phyloP scores from a whole-genome alignment of 768 basidiomycete species.

The Termitomyces sp. region DNA sequence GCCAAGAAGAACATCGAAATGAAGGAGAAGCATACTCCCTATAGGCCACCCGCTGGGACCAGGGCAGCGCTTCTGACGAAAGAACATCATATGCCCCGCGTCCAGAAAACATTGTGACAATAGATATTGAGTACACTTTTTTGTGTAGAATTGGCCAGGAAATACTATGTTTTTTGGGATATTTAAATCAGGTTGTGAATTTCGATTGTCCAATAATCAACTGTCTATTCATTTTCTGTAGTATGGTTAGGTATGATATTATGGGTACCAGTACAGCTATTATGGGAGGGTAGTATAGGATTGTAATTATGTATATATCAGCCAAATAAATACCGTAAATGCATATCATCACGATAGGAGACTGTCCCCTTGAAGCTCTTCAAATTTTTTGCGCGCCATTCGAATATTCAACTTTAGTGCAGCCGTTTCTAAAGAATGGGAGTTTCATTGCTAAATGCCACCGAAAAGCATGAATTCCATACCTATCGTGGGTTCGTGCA shows the following conservation, averaged over 20 bases:
- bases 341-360: slow-evolving; percentile 31
- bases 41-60: slow-evolving; percentile 32
- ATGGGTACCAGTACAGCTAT: slow-evolving; percentile 4
- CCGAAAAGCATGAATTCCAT: neutral
- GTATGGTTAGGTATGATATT: neutral
- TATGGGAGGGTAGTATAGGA: slow-evolving; percentile 4
- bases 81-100: neutral
- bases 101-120: neutral
- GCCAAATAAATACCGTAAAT: neutral
- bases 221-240: neutral
- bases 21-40: slow-evolving; percentile 30
- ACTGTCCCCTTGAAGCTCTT: slow-evolving; percentile 80
- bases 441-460: neutral
- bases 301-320: slow-evolving; percentile 8
- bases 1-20: slow-evolving; percentile 28
- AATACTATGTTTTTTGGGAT: too few species aligned
- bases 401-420: slow-evolving; percentile 86
- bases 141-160: neutral
- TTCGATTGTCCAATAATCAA: neutral
- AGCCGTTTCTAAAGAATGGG: slow-evolving; percentile 64
- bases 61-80: slow-evolving; percentile 6
- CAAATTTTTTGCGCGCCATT: slow-evolving; percentile 83
- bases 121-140: neutral
- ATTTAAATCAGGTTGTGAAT: neutral
- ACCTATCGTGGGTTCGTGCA: slow-evolving; percentile 89